phyloP scores from a whole-genome alignment of 371 early-diverging fungal species.

The Fennellomyces sp. region DNA sequence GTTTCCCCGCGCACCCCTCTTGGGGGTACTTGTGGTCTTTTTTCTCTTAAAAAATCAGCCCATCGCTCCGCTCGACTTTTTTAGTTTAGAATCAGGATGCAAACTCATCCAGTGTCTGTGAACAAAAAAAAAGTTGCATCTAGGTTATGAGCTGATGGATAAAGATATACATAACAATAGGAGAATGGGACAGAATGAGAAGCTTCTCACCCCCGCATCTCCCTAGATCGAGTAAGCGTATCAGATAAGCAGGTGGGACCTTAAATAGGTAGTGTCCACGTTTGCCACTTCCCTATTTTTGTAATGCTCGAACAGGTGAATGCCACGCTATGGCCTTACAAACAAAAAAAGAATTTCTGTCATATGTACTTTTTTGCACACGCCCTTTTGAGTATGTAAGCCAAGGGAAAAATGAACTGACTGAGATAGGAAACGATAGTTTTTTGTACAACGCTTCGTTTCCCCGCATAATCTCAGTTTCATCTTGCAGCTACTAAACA shows the following conservation, averaged over 20 bases:
- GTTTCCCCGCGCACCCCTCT: neutral
- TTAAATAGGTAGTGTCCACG: neutral
- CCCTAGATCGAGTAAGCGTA: neutral
- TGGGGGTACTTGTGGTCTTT: neutral
- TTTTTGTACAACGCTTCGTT: neutral
- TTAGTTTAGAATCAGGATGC: neutral
- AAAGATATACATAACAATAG: too few relatives aligned
- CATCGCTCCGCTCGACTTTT: neutral
- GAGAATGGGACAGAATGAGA: too few relatives aligned
- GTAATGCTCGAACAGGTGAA: neutral
- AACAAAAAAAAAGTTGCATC: too few relatives aligned
- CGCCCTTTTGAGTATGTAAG: neutral
- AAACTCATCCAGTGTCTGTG: too few relatives aligned
- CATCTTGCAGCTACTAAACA: slow-evolving; percentile 5
- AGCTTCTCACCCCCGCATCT: neutral
- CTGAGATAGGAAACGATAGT: neutral
- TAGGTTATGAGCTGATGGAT: too few relatives aligned
- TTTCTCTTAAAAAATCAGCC: neutral
- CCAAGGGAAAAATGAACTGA: neutral
- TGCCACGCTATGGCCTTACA: neutral
- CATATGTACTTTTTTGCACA: neutral
- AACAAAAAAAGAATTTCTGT: neutral
- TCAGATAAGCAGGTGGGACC: slow-evolving; percentile 1
- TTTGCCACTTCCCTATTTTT: neutral
- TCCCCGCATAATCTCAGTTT: slow-evolving; percentile 5